These are phyloP conservation scores for Silene latifolia DNA, from an alignment of 148 eudicot species.

Conservation along the genomic window DNA sequence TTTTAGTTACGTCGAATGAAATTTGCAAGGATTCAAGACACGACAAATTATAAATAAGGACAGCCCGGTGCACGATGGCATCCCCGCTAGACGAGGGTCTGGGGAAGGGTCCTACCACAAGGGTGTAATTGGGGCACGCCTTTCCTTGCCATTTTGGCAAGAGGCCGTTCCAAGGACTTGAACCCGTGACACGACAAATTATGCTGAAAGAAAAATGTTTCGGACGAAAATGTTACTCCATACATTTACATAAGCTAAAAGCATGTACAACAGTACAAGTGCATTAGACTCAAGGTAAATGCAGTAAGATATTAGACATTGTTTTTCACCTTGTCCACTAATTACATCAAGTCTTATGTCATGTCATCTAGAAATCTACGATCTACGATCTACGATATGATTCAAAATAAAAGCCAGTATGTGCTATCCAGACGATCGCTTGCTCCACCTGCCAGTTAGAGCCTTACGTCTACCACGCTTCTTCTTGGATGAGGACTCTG, in stretches of 20 bases:
- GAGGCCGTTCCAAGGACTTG: no score
- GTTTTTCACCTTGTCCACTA: not conserved
- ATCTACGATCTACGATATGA: not conserved
- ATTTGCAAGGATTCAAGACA: no score
- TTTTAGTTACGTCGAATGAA: no score
- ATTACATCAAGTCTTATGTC: conserved; percentile 7
- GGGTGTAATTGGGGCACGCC: no score
- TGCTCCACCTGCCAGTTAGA: conserved; percentile 40
- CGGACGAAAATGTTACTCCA: no score
- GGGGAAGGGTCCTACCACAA: no score
- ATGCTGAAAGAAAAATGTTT: no score
- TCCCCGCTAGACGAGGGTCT: no score
- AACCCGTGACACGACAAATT: no score
- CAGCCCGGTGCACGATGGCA: no score
- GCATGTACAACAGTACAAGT: conserved; percentile 25
- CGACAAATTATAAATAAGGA: no score
- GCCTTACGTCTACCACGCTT: conserved; percentile 59
- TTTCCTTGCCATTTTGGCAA: no score
- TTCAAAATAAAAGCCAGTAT: conserved; percentile 3
- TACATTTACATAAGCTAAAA: conserved; percentile 9
- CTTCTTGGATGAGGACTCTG: conserved; percentile 39
- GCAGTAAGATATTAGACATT: not conserved
- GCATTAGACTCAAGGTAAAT: conserved; percentile 11
- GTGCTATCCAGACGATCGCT: conserved; percentile 33
- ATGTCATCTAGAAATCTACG: conserved; percentile 7